These are phyloP conservation scores for Auricularia sp. DNA, from an alignment of 768 basidiomycete species.

Conservation along the genomic window DNA sequence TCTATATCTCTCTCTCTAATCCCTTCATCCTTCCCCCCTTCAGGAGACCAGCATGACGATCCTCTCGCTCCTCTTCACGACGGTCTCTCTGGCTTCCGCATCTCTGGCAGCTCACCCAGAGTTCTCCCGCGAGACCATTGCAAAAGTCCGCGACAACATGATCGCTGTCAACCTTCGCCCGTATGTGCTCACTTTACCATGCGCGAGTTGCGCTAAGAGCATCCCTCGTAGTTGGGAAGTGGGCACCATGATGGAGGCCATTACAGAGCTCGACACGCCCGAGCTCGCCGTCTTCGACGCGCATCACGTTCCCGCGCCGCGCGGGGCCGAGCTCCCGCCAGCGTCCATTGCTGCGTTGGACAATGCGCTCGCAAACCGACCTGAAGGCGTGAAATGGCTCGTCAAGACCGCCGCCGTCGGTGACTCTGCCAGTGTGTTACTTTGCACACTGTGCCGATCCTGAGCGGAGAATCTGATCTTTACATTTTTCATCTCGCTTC, in stretches of 20 bases:
- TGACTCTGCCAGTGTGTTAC: slow-evolving; percentile 18
- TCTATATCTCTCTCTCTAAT: not conserved
- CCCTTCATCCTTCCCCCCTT: not conserved
- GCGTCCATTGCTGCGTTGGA: not conserved
- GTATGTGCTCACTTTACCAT: not conserved
- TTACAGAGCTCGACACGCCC: slow-evolving; percentile 18
- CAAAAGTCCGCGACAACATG: not conserved
- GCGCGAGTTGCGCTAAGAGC: not conserved
- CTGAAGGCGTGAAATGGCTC: slow-evolving; percentile 4
- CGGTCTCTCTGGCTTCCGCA: not conserved
- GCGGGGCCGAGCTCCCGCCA: not conserved
- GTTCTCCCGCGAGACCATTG: not conserved
- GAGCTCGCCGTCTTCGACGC: slow-evolving; percentile 14
- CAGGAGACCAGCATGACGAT: not conserved
- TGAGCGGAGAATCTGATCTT: not conserved
- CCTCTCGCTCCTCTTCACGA: not conserved
- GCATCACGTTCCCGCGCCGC: not conserved
- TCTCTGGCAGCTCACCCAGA: not conserved
- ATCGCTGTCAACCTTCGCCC: not conserved
- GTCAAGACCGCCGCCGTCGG: slow-evolving; percentile 18
- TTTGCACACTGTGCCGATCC: not conserved
- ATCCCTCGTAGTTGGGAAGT: slow-evolving; percentile 12
- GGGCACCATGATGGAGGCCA: slow-evolving; percentile 15
- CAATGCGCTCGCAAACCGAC: not conserved
- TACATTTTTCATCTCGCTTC: too few species aligned